These are phyloP conservation scores for Daldinia concentrica DNA, from an alignment of 495 filamentous ascomycete genomes.

Conservation along the genomic window DNA sequence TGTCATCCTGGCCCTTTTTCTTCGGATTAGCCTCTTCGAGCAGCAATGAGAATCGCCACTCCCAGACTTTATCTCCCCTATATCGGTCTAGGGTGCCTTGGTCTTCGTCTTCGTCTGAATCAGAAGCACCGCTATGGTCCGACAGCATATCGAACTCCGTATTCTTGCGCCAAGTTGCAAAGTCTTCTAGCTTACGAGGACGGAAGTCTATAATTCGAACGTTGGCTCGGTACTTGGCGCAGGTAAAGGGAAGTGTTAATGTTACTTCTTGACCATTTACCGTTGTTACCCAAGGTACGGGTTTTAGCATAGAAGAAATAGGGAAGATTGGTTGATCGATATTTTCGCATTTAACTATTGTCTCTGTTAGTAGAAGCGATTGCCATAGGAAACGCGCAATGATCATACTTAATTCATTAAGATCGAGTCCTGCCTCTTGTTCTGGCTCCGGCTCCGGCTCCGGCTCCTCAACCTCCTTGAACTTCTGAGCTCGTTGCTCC, in stretches of 20 bases:
- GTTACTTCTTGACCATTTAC: conserved; percentile 50
- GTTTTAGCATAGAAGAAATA: conserved; percentile 61
- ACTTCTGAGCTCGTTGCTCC: conserved; percentile 17
- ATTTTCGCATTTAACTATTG: conserved; percentile 56
- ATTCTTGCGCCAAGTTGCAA: conserved; percentile 63
- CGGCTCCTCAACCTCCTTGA: conserved; percentile 48
- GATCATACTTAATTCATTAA: conserved; percentile 42
- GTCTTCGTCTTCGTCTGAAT: conserved; percentile 49
- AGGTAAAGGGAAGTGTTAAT: conserved; percentile 71
- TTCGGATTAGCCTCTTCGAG: conserved; percentile 66
- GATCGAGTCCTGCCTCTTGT: conserved; percentile 35
- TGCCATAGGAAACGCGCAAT: not conserved
- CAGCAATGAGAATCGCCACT: conserved; percentile 80
- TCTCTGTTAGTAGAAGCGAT: conserved; percentile 11
- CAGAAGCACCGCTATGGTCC: conserved; percentile 49
- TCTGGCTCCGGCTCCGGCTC: conserved; percentile 47
- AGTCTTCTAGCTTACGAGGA: conserved; percentile 76
- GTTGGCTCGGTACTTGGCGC: conserved; percentile 71
- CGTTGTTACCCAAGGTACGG: conserved; percentile 49
- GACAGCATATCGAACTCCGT: conserved; percentile 60
- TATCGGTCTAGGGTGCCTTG: conserved; percentile 26
- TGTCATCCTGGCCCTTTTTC: conserved; percentile 47
- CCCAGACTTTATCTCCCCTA: conserved; percentile 61
- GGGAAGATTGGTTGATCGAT: conserved; percentile 53
- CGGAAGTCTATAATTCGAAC: conserved; percentile 85